Base-by-base conservation (phyloP, 129 eudicot species). In the Flaveria trinervia region DNA sequence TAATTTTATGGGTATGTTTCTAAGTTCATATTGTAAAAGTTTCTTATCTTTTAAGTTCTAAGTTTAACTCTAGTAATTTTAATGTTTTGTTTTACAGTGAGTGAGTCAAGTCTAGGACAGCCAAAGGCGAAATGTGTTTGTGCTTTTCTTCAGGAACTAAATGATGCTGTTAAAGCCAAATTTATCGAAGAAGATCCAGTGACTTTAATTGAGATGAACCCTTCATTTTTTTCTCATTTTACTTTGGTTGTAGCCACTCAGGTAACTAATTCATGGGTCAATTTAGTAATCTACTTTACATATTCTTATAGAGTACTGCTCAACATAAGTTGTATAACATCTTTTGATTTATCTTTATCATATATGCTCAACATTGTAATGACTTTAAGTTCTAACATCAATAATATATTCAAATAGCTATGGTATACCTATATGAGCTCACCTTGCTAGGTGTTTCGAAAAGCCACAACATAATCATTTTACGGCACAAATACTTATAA, bases 161-260 rank as follows among this genome's bases (percentile, higher is more conserved):
- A 94, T 83, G 99, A 94, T 83, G 99, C 97, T 36, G 97, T 94
- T 4, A 91, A 91, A 68, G 97, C 99, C 54, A 94, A 83, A 77
- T 94, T 94, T 72, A 88, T 94, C 2, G 99, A 94, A 82, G 99
- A 91, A 79, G 79, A 87, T 83, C 99, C 99, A 1, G 87, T 85
- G 55, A 81, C 85, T 51, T 80, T 94, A 72, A 94, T 94, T 30
- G 91, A 91, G 52, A 84, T 90, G 7, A 89, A 89, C 52, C 97
- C 99, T 14, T 87, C 94, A n/a, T 94, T 91, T 83, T 94, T 94
- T 84, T 87, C 94, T 30, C 96, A 94, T 81, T 94, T 94, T 73
- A 91, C 97, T 56, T 85, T 94, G 87, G 90, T 94, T 61, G 79
- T 94, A 70, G 99, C 96, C 72, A 94, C 99, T 70, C 99, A 94